A percentile compares a stretch with the other conserved stretches of the same genome.
These are phyloP conservation scores for Penicillium nucicola DNA, from an alignment of 495 filamentous ascomycete genomes.

Conservation along the genomic window DNA sequence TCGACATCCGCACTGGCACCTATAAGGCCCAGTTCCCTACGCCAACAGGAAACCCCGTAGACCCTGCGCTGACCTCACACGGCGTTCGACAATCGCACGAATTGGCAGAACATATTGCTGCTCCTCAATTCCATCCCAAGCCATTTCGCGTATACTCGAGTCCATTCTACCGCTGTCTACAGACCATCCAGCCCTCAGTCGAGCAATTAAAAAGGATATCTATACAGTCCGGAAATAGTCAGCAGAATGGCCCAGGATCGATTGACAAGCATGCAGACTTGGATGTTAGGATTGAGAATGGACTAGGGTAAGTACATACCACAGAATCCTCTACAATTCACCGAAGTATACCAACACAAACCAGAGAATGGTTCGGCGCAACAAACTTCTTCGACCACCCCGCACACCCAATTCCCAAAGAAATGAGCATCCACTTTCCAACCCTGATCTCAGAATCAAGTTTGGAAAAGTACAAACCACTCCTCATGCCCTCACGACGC, in stretches of 20 bases:
- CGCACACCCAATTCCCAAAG: constrained; percentile 57
- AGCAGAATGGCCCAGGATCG: not conserved
- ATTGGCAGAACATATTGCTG: constrained; percentile 62
- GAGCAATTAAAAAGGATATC: constrained; percentile 44
- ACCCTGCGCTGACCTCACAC: constrained; percentile 82
- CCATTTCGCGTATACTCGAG: constrained; percentile 69
- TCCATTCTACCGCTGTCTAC: constrained; percentile 89
- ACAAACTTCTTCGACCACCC: constrained; percentile 74
- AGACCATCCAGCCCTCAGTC: constrained; percentile 74
- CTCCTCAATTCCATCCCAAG: constrained; percentile 61
- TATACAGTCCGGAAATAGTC: not conserved
- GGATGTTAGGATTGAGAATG: constrained; percentile 67
- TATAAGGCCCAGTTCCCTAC: constrained; percentile 66
- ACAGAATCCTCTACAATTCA: not conserved
- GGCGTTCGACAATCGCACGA: constrained; percentile 82
- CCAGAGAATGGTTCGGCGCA: constrained; percentile 84
- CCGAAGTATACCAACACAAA: not conserved
- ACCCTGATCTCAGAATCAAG: constrained; percentile 45
- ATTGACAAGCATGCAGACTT: constrained; percentile 28
- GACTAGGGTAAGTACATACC: constrained; percentile 55
- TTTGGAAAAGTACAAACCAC: constrained; percentile 45
- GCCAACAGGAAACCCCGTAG: constrained; percentile 80
- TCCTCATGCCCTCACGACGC: constrained; percentile 59
- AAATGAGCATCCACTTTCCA: constrained; percentile 64
- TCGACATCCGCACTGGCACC: constrained; percentile 71